These are phyloP conservation scores for Sanguinoderma infundibulare DNA, from an alignment of 1,284 basidiomycete species.

Conservation along the genomic window DNA sequence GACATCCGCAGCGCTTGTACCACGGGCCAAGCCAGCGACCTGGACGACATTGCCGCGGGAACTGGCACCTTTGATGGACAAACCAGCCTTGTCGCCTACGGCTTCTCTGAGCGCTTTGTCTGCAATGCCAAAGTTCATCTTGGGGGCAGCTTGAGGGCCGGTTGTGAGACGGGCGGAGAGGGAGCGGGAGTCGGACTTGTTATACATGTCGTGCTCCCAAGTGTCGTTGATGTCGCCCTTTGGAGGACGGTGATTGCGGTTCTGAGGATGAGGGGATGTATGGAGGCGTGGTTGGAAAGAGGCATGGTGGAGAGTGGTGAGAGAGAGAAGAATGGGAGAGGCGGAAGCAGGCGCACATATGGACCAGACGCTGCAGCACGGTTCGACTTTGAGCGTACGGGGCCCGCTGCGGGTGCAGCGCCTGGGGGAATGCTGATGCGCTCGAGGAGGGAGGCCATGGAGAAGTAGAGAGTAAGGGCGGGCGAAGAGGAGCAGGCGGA, in stretches of 20 bases:
- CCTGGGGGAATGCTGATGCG: slow-evolving; percentile 56
- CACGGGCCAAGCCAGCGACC: slow-evolving; percentile 73
- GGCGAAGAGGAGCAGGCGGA: slow-evolving; percentile 1
- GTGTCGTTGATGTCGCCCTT: slow-evolving; percentile 68
- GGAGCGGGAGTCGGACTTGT: slow-evolving; percentile 44
- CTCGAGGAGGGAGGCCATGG: slow-evolving; percentile 64
- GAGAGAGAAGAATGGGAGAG: slow-evolving; percentile 30
- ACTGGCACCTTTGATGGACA: slow-evolving; percentile 80
- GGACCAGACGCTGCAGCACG: slow-evolving; percentile 53
- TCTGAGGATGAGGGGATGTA: slow-evolving; percentile 43
- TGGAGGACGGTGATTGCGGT: slow-evolving; percentile 49
- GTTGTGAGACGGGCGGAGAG: slow-evolving; percentile 63
- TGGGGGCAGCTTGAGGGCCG: slow-evolving; percentile 48
- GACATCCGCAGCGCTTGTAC: slow-evolving; percentile 85
- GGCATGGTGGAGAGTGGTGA: slow-evolving; percentile 14
- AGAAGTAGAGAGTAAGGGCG: slow-evolving; percentile 1
- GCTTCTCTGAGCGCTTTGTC: slow-evolving; percentile 47
- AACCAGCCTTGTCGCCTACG: slow-evolving; percentile 37
- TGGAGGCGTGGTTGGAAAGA: not conserved
- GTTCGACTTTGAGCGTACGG: slow-evolving; percentile 59
- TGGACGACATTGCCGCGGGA: slow-evolving; percentile 72
- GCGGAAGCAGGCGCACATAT: slow-evolving; percentile 61
- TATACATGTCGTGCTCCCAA: slow-evolving; percentile 78
- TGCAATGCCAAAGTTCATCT: slow-evolving; percentile 53
- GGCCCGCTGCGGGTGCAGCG: slow-evolving; percentile 52